These are phyloP conservation scores for Barnettozyma wickerhamii DNA, from an alignment of 805 yeast genomes.

Conservation along the genomic window DNA sequence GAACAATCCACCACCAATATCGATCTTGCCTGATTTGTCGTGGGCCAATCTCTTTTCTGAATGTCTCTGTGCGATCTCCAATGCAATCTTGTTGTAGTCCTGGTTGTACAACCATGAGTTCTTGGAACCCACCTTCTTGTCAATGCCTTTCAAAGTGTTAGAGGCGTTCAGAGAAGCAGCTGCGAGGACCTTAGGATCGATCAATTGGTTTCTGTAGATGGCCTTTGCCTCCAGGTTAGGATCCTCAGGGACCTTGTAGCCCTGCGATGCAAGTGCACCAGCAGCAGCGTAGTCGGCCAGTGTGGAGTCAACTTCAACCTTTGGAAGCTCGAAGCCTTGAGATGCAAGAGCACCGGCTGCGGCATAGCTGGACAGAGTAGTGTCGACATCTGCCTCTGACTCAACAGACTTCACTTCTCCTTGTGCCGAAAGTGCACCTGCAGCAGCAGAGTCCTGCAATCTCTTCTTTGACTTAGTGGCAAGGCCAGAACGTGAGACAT, in stretches of 20 bases:
- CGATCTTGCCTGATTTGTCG: slow-evolving; percentile 46
- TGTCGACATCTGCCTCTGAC: background rate
- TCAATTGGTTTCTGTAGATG: slow-evolving; percentile 30
- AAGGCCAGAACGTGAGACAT: slow-evolving; percentile 34
- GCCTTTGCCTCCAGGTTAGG: slow-evolving; percentile 41
- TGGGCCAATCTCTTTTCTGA: slow-evolving; percentile 47
- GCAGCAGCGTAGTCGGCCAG: slow-evolving; percentile 47
- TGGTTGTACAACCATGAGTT: slow-evolving; percentile 37
- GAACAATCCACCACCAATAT: slow-evolving; percentile 85
- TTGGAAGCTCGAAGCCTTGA: background rate
- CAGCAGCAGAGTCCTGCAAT: slow-evolving; percentile 43
- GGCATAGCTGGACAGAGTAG: slow-evolving; percentile 1
- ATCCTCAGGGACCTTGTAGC: slow-evolving; percentile 33
- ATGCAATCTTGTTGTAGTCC: slow-evolving; percentile 66
- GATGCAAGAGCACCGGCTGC: slow-evolving; percentile 8
- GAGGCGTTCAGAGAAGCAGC: slow-evolving; percentile 50
- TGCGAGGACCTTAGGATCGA: slow-evolving; percentile 41
- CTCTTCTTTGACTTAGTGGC: slow-evolving; percentile 33
- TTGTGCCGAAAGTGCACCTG: slow-evolving; percentile 34
- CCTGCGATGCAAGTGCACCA: slow-evolving; percentile 53
- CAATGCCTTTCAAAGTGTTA: slow-evolving; percentile 34
- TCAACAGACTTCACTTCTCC: background rate
- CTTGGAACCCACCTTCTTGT: slow-evolving; percentile 37
- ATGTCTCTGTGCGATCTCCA: slow-evolving; percentile 69
- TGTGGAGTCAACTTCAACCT: slow-evolving; percentile 27